phyloP scores from a whole-genome alignment of 352 stramenopile species.

The Phytopythium boreale region DNA sequence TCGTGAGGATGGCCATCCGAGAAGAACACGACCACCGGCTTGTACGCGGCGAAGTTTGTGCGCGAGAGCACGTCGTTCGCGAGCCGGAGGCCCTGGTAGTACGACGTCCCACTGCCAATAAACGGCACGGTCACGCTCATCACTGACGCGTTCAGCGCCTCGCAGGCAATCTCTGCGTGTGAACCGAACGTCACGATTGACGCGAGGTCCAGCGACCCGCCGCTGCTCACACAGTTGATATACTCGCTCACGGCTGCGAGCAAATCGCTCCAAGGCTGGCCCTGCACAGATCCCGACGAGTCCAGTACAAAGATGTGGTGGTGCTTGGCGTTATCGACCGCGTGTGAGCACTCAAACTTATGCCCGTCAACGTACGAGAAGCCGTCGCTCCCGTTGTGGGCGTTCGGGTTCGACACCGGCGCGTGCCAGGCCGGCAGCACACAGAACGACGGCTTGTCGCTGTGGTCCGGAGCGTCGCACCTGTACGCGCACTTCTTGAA shows the following conservation, averaged over 20 bases:
- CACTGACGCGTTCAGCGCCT: background rate
- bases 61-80: constrained; percentile 75
- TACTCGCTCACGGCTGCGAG: constrained; percentile 59
- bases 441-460: constrained; percentile 54
- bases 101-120: constrained; percentile 49
- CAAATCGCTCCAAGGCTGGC: constrained; percentile 51
- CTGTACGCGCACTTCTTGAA: constrained; percentile 76
- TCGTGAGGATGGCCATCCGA: constrained; percentile 66
- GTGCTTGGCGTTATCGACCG: constrained; percentile 39
- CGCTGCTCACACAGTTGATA: constrained; percentile 60
- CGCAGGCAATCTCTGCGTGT: constrained; percentile 3
- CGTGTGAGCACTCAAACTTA: constrained; percentile 75
- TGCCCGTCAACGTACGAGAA: constrained; percentile 63
- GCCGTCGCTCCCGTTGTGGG: constrained; percentile 14
- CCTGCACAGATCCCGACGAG: constrained; percentile 71
- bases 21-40: constrained; percentile 77
- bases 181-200: constrained; percentile 72
- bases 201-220: constrained; percentile 54
- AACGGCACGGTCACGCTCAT: constrained; percentile 12
- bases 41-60: constrained; percentile 56
- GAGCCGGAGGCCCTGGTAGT: constrained; percentile 37
- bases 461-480: constrained; percentile 66
- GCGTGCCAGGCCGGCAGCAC: constrained; percentile 68
- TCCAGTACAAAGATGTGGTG: constrained; percentile 86
- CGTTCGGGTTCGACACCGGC: constrained; percentile 15